Base-by-base conservation (phyloP, 345 rosid species). In the Leavenworthia alabamica region DNA sequence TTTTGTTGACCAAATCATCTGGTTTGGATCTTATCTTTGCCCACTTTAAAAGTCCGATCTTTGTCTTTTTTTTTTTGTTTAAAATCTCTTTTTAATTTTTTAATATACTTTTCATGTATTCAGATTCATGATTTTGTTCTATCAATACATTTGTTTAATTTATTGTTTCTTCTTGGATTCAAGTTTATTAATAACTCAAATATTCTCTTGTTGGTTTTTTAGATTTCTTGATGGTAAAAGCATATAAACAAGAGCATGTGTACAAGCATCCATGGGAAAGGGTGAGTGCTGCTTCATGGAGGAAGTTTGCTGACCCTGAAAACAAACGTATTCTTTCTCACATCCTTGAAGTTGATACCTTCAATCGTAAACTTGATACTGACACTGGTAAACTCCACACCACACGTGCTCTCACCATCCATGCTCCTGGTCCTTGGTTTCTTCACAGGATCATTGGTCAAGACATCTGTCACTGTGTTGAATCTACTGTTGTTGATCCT, bases 221-320 rank as follows among this genome's bases (percentile, higher is more conserved):
- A 67, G 68, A 53, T 43, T 37, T 42, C 60, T 57, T 50, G 24
- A 84, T 86, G 96, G 95, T 86, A 17, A 88, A 82, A 80, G 94
- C 89, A 47, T 89, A 83, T 50, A 44, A 64, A 10, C 99, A 93
- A 75, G 94, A 93, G 80, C 99, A 93, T 67, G 67, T 85, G 32
- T 93, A 89, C 81, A 79, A 78, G 82, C 99, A 93, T 65, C 99
- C 97, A 3, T 93, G 99, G 99, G 99, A 93, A 75, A 79, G 91
- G 28, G 99, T 93, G 22, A 86, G 96, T 55, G 85, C 99, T 33
- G 99, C 94, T 20, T 89, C 97, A 11, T 93, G 99, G 97, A 94
- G 99, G 75, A 93, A 89, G 78, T 93, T 83, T 72, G 72, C 94
- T 9, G 96, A 93, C 53, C 88, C 94, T 4, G 97, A 89, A 77